Conservation (phyloP, 1,284 basidiomycete species). For the Papiliotrema fonsecae region DNA sequence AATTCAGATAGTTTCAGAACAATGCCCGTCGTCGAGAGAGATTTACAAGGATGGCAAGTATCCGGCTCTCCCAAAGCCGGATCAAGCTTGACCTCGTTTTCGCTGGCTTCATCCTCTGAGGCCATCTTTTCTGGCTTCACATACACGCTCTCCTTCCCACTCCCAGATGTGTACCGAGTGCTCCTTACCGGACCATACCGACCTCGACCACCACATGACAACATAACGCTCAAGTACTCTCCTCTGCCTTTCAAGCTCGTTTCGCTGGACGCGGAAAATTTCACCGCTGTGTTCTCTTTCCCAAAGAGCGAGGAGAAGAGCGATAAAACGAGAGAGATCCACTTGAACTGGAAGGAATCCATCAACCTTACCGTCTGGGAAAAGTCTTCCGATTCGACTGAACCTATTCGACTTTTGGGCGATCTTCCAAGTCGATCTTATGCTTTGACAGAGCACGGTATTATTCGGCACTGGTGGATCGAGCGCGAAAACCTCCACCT, state of each 20-base stretch:
- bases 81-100: constrained; percentile 18
- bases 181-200: constrained; percentile 42
- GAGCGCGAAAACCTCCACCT: constrained; percentile 39
- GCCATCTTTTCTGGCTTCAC: constrained; percentile 31
- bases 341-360: constrained; percentile 29
- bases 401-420: constrained; percentile 27
- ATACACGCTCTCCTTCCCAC: constrained; percentile 41
- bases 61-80: constrained; percentile 9
- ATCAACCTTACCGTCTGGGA: constrained; percentile 29
- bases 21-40: constrained; percentile 22
- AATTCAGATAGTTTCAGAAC: background rate
- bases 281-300: constrained; percentile 26
- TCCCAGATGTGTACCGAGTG: constrained; percentile 37
- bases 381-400: background rate
- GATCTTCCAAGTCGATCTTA: constrained; percentile 46
- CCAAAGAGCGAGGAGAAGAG: constrained; percentile 23
- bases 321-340: constrained; percentile 20
- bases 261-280: constrained; percentile 16
- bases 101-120: constrained; percentile 16
- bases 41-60: constrained; percentile 17
- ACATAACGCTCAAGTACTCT: constrained; percentile 32
- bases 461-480: constrained; percentile 39
- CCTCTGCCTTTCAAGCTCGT: constrained; percentile 26
- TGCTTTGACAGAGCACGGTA: constrained; percentile 43
- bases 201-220: constrained; percentile 45